Base-by-base conservation (phyloP, 306 rosid genomes). In the Sicyos edulis region DNA sequence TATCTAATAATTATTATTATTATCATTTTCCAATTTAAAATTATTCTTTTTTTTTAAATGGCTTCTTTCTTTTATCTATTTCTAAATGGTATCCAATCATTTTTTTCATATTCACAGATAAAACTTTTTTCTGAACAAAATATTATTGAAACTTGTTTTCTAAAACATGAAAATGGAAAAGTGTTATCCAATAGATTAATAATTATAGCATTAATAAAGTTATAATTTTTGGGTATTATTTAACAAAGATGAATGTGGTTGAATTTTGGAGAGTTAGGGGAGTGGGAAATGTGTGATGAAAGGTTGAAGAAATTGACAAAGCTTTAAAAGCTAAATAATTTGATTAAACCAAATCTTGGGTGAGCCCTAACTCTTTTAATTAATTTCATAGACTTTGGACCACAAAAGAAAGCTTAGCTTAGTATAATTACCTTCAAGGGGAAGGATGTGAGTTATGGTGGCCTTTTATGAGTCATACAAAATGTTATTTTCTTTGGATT, bases 361-460 rank as follows among this genome's bases (percentile, higher is more conserved):
- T 45, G 55, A 45, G 45, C 29, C 55, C 55, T 45, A 66, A 45
- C 12, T 2, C 40, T 2, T 20, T 19, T 66, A n/a, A n/a, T 20
- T 45, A 49, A 49, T 49, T 12, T 11, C 13, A 20, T 66, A 66
- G 72, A 45, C 11, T 20, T 20, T 19, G 72, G 72, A 66, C 72
- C 72, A 66, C 72, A 21, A 65, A 42, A 49, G 17, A 17, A 40
- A 44, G 8, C 8, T 14, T 51, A 5, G 54, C 0, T 42, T 10
- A 65, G 1, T 3, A 37, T 37, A 37, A 37, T 37, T 37, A 37
- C 42, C 42, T 37, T 37, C 42, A 37, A 37, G 42, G 42, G 64
- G 64, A 58, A 65, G 55, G 72, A 22, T 19, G 40, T 66, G 54
- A 66, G 71, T 65, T 44, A 66, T 42, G 71, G 54, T 66, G 71